Conservation (phyloP, 192 early-diverging fungal species). For the Entomortierella parvispora region DNA sequence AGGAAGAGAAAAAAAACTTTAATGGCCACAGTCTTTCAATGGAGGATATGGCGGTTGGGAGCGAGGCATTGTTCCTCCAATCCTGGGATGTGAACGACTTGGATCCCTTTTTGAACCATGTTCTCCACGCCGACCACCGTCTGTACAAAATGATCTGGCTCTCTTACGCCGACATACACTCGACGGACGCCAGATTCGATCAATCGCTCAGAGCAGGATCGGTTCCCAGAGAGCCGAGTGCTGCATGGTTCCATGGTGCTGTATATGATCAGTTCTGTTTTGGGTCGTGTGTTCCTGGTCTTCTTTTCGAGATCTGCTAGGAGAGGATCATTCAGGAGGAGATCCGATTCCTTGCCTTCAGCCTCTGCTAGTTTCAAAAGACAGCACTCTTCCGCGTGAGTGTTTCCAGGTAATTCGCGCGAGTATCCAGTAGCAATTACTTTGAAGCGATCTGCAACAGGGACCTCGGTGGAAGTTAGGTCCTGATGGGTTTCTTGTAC, state of each 20-base stretch:
- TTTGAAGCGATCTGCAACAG: constrained; percentile 24
- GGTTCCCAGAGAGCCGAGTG: constrained; percentile 73
- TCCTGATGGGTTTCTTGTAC: constrained; percentile 42
- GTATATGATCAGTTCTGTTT: constrained; percentile 77
- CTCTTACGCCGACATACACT: constrained; percentile 89
- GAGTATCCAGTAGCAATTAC: constrained; percentile 90
- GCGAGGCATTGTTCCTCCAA: constrained; percentile 79
- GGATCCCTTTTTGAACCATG: constrained; percentile 75
- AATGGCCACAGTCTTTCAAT: not conserved
- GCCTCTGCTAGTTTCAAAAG: constrained; percentile 73
- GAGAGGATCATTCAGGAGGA: not conserved
- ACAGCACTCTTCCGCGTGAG: constrained; percentile 94
- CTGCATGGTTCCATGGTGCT: constrained; percentile 99
- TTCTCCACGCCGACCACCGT: constrained; percentile 76
- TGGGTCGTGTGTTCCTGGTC: constrained; percentile 10
- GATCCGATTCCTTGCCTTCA: constrained; percentile 1
- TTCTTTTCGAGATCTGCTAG: not conserved
- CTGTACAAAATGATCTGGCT: constrained; percentile 88
- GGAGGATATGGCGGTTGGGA: constrained; percentile 75
- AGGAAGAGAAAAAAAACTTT: too few species aligned
- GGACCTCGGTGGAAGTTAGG: constrained; percentile 10
- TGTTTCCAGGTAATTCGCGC: constrained; percentile 95
- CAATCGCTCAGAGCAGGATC: constrained; percentile 80
- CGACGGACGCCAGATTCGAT: constrained; percentile 71
- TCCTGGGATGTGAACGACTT: constrained; percentile 76